Percentiles rank a stretch among this genome's conserved stretches.
Conservation (phyloP, 345 rosid species). For the Brassica nigra region DNA sequence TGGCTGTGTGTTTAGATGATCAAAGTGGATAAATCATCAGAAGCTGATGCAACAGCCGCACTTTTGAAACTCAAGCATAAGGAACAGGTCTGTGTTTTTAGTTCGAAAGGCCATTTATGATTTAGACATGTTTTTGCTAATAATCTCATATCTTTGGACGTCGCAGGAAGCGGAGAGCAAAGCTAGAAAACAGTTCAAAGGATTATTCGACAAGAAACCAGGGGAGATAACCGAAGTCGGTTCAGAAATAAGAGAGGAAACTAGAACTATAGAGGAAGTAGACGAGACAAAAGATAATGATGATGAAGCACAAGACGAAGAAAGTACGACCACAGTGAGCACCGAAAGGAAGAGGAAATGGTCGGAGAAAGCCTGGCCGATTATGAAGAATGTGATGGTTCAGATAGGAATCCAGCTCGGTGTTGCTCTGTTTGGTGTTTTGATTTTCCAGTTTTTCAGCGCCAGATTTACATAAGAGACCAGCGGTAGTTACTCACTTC, state of each 20-base stretch:
- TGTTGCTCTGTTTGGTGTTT: constrained; percentile 31
- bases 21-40: constrained; percentile 44
- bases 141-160: neutral
- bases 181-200: constrained; percentile 87
- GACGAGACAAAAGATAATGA: constrained; percentile 24
- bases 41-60: constrained; percentile 51
- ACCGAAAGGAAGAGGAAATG: constrained; percentile 23
- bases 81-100: constrained; percentile 60
- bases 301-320: constrained; percentile 33
- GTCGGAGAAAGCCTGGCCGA: constrained; percentile 38
- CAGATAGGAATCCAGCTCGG: constrained; percentile 43
- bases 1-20: constrained; percentile 39
- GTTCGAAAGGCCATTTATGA: neutral
- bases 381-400: constrained; percentile 30
- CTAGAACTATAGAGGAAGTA: constrained; percentile 36
- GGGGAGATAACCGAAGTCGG: constrained; percentile 72
- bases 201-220: constrained; percentile 92
- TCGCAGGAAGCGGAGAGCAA: constrained; percentile 72
- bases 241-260: constrained; percentile 33
- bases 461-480: constrained; percentile 30
- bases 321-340: constrained; percentile 4
- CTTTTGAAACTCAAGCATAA: constrained; percentile 77
- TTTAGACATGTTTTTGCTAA: neutral
- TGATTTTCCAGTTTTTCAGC: constrained; percentile 32
- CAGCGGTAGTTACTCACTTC: neutral